Percentiles rank a stretch among this genome's conserved stretches.
phyloP scores from a whole-genome alignment of 1,284 basidiomycete genomes.

The Leccinum griseonigrum region DNA sequence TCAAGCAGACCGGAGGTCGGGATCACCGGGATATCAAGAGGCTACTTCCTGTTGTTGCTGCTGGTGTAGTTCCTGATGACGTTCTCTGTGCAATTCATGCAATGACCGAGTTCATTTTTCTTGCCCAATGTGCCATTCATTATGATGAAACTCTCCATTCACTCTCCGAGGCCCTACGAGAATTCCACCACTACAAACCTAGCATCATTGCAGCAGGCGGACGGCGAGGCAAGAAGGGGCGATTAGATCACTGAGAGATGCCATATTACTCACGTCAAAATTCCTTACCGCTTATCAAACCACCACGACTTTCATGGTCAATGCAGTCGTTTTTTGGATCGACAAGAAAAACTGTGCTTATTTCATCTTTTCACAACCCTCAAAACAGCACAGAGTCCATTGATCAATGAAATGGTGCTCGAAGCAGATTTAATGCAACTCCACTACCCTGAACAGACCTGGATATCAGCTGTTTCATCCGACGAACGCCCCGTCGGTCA shows the following conservation, averaged over 20 bases:
- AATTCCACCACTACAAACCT: conserved; percentile 16
- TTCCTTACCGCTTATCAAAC: not conserved
- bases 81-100: conserved; percentile 5
- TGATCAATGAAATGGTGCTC: conserved; percentile 1
- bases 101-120: conserved; percentile 19
- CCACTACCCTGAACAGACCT: conserved; percentile 3
- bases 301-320: conserved; percentile 2
- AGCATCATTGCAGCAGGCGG: conserved; percentile 8
- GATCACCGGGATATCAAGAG: not conserved
- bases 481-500: not conserved
- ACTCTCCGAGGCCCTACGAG: not conserved
- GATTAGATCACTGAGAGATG: conserved; percentile 4
- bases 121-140: not conserved
- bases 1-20: not conserved
- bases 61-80: not conserved
- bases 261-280: conserved; percentile 10
- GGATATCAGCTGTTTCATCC: not conserved
- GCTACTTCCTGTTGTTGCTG: not conserved
- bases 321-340: conserved; percentile 7
- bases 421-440: not conserved
- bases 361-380: conserved; percentile 6
- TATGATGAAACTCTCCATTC: conserved; percentile 8
- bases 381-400: not conserved
- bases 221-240: conserved; percentile 10
- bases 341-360: conserved; percentile 7